Percentiles rank a stretch among this genome's conserved stretches.
phyloP scores from a whole-genome alignment of 768 basidiomycete species.

The Cystoderma amianthinum region DNA sequence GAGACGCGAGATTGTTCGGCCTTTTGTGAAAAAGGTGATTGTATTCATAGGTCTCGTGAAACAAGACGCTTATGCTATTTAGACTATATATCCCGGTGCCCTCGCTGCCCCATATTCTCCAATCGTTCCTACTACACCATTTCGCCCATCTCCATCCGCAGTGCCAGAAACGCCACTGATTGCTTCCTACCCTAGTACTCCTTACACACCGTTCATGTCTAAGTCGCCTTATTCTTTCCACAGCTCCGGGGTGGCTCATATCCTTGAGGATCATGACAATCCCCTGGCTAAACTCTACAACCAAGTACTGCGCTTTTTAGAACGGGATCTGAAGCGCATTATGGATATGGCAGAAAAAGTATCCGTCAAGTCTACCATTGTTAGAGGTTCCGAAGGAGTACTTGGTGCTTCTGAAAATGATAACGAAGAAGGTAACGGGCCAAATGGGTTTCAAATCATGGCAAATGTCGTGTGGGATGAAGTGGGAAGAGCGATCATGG shows the following conservation, averaged over 20 bases:
- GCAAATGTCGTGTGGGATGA: constrained; percentile 88
- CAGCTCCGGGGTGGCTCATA: constrained; percentile 31
- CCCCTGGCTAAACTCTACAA: constrained; percentile 76
- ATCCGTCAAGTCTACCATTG: constrained; percentile 18
- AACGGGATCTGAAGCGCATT: constrained; percentile 64
- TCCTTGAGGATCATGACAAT: constrained; percentile 62
- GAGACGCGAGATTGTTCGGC: constrained; percentile 59
- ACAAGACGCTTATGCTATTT: constrained; percentile 5
- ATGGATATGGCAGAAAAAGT: constrained; percentile 75
- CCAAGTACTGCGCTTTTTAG: constrained; percentile 73
- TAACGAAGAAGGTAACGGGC: constrained; percentile 6
- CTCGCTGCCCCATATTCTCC: constrained; percentile 67
- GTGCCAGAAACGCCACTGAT: constrained; percentile 19
- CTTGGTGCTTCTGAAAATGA: background rate
- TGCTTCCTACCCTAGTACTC: constrained; percentile 43
- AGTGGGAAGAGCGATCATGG: constrained; percentile 71
- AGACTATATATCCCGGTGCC: constrained; percentile 75
- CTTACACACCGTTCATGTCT: constrained; percentile 44
- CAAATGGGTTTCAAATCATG: constrained; percentile 72
- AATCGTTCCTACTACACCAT: constrained; percentile 70
- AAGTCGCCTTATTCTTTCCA: constrained; percentile 44
- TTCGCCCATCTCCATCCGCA: constrained; percentile 28
- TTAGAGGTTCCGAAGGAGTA: constrained; percentile 4
- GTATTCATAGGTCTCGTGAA: constrained; percentile 1
- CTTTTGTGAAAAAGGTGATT: constrained; percentile 70